Percentiles rank a stretch among this genome's conserved stretches.
Conservation (phyloP, 139 green algal genomes). For the Chlorella sp. region DNA sequence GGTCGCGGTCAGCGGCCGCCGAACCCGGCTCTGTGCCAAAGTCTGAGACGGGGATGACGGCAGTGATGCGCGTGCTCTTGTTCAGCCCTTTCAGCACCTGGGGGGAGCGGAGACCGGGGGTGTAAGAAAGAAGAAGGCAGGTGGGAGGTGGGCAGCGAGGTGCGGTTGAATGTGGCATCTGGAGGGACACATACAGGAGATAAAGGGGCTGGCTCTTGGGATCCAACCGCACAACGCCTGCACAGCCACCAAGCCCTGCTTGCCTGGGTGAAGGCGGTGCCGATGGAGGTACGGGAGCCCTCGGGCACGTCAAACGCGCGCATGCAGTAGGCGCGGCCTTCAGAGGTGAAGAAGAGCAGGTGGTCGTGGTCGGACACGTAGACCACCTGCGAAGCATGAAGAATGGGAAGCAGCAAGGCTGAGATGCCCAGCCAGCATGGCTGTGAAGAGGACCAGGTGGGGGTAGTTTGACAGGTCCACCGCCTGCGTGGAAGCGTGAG, state of each 20-base stretch:
- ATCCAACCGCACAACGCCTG: too few relatives aligned
- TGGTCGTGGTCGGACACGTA: constrained; percentile 71
- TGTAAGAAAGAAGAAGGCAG: too few relatives aligned
- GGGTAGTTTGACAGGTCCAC: too few relatives aligned
- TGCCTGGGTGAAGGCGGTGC: constrained; percentile 53
- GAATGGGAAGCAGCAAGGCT: not conserved
- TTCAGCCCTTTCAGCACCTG: constrained; percentile 67
- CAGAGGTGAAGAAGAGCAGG: constrained; percentile 80
- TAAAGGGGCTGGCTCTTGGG: too few relatives aligned
- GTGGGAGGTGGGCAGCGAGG: not conserved
- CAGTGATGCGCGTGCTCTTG: constrained; percentile 51
- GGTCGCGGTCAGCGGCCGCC: constrained; percentile 6
- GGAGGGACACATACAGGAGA: too few relatives aligned
- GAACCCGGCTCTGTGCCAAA: constrained; percentile 31
- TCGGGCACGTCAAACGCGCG: constrained; percentile 77
- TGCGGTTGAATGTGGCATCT: too few relatives aligned
- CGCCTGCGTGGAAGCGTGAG: too few relatives aligned
- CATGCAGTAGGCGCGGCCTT: constrained; percentile 67
- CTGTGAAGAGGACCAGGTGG: not conserved
- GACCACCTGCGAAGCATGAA: constrained; percentile 37
- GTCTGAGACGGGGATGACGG: constrained; percentile 60
- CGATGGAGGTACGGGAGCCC: constrained; percentile 60
- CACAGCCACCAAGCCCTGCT: too few relatives aligned
- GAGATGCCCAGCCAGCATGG: not conserved
- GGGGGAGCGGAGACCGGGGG: not conserved